Base-by-base conservation (phyloP, 768 basidiomycete species). In the Obba rivulosa region DNA sequence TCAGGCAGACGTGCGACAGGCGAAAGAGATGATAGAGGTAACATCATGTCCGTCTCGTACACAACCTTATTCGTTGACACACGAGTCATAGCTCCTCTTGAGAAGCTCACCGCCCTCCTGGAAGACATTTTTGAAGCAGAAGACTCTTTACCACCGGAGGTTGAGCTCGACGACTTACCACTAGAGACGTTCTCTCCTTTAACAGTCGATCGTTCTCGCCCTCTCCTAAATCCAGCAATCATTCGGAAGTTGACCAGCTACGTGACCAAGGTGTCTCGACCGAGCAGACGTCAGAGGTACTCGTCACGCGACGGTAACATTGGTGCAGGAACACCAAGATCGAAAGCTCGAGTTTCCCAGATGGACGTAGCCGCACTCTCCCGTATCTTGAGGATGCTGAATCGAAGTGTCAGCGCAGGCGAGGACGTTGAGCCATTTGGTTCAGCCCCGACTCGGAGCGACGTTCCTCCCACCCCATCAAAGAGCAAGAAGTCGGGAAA, bases 61-160 rank as follows among this genome's bases (percentile, higher is more conserved):
- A 47, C 55, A 50, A 31, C 34, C 23, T 40, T 51, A 13, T 41
- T 9, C 22, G 41, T 43, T 39, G 3, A 41, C 16, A 13, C 34
- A 18, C 38, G 49, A 18, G 13, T 45, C 22, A 10, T 50, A 85
- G 86, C 66, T 1, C 85, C 87, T 0, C 64, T 87, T 3, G 86
- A 93, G 58, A 94, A 88, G 62, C 72, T 98, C 9, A 72, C 70
- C 0, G 79, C 81, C 2, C 67, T 91, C 16, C 69, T 95, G 1
- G 89, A 92, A 54, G 92, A 95, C 46, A 76, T 96, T 14, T 87
- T 95, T 48, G 84, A 87, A 53, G 82, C 87, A 0, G 83, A 89
- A 56, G 92, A 93, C 60, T 63, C 74, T 0, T 68, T 91, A 14
- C 75, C 83, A 2, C 68, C 79, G 0, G 83, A 86, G 42, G 63